A percentile compares a stretch with the other conserved stretches of the same genome.
Evolutionary conservation across 2,329 filamentous ascomycete genomes (phyloP).

Genomic region (Penicillium sp.): DNA sequence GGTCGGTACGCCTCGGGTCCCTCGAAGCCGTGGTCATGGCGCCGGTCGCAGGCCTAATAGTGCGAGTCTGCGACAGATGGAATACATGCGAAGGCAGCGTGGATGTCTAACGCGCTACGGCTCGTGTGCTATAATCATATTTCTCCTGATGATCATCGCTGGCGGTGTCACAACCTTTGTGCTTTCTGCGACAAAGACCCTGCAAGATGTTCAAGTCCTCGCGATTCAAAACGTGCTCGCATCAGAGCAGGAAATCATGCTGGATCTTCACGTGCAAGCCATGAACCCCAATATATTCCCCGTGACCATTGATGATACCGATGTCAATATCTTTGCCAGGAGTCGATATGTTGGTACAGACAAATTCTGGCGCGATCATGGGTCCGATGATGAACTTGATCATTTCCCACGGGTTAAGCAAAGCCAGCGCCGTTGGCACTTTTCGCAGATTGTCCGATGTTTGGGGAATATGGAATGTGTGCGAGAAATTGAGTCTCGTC

Average conservation of each 20-base stretch:
- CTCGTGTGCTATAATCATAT: slow-evolving; percentile 82
- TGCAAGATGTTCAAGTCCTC: slow-evolving; percentile 76
- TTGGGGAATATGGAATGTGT: slow-evolving; percentile 26
- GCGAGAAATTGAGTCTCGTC: slow-evolving; percentile 16
- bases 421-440: slow-evolving; percentile 38
- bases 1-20: slow-evolving; percentile 65
- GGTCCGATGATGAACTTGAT: slow-evolving; percentile 24
- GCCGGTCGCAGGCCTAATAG: slow-evolving; percentile 57
- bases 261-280: slow-evolving; percentile 85
- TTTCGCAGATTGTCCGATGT: slow-evolving; percentile 34
- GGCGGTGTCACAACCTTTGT: slow-evolving; percentile 87
- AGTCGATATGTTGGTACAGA: slow-evolving; percentile 80
- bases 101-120: slow-evolving; percentile 75
- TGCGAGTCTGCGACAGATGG: slow-evolving; percentile 68
- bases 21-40: slow-evolving; percentile 55
- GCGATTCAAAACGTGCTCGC: slow-evolving; percentile 88
- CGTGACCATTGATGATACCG: slow-evolving; percentile 81
- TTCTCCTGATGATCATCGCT: slow-evolving; percentile 79
- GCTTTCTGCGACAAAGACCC: slow-evolving; percentile 86
- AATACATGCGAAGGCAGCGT: slow-evolving; percentile 69
- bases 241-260: slow-evolving; percentile 92
- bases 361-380: slow-evolving; percentile 44
- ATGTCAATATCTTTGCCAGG: slow-evolving; percentile 92
- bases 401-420: slow-evolving; percentile 37
- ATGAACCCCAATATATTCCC: slow-evolving; percentile 92